These are phyloP conservation scores for Candida suzukii DNA, from an alignment of 805 yeast genomes.

Conservation along the genomic window DNA sequence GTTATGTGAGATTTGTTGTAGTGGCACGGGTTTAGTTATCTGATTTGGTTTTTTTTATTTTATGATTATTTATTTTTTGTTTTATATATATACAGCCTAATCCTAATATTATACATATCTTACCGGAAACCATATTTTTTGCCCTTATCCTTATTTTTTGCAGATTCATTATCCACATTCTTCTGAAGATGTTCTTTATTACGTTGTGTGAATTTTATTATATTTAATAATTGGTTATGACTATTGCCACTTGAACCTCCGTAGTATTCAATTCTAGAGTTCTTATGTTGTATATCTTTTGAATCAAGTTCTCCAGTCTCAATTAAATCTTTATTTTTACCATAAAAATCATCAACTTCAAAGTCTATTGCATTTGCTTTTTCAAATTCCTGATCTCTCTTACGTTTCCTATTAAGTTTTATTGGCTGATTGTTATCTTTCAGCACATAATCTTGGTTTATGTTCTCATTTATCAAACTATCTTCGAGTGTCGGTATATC, in stretches of 20 bases:
- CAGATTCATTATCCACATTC: constrained; percentile 12
- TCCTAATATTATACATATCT: too few relatives aligned
- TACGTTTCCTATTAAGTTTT: too few relatives aligned
- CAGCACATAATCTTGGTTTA: too few relatives aligned
- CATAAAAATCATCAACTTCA: constrained; percentile 31
- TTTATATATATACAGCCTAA: too few relatives aligned
- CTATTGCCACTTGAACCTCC: constrained; percentile 15
- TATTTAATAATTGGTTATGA: constrained; percentile 24
- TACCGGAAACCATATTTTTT: constrained; percentile 13
- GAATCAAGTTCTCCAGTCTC: constrained; percentile 26
- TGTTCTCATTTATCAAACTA: too few relatives aligned
- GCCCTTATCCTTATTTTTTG: constrained; percentile 8
- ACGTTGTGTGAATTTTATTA: constrained; percentile 22
- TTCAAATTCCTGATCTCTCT: constrained; percentile 4
- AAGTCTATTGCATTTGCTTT: constrained; percentile 26
- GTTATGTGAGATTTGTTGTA: too few relatives aligned
- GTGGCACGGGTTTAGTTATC: too few relatives aligned
- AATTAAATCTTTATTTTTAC: constrained; percentile 22
- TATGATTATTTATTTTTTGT: too few relatives aligned
- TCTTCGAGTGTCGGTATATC: not conserved
- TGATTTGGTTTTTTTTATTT: too few relatives aligned
- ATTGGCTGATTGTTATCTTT: too few relatives aligned
- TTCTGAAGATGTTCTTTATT: constrained; percentile 18
- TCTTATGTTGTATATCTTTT: constrained; percentile 9
- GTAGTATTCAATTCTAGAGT: constrained; percentile 18